phyloP scores from a whole-genome alignment of 2,329 filamentous ascomycete genomes.

The Ophiobolus disseminans region DNA sequence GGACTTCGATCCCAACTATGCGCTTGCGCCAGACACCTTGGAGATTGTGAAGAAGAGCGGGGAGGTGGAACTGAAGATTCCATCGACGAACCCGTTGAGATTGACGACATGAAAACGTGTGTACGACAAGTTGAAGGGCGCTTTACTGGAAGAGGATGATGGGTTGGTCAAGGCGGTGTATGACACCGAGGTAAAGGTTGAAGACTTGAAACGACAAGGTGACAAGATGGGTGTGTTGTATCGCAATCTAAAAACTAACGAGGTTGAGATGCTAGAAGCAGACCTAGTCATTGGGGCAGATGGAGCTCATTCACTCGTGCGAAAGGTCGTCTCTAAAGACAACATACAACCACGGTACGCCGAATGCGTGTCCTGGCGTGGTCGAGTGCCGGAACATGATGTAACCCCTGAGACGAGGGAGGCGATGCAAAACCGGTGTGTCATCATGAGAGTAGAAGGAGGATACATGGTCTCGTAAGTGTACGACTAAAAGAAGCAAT shows the following conservation, averaged over 20 bases:
- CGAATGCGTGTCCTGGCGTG: conserved; percentile 14
- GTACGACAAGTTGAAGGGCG: conserved; percentile 4
- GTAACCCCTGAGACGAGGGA: conserved; percentile 7
- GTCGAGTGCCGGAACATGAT: conserved; percentile 4
- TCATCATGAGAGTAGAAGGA: conserved; percentile 4
- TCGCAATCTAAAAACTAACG: not conserved
- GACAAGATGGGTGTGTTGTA: not conserved
- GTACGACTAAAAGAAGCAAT: not conserved
- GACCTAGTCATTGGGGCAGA: conserved; percentile 16
- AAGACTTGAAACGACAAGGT: not conserved
- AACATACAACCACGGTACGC: conserved; percentile 6
- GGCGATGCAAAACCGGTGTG: not conserved
- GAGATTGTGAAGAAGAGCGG: conserved; percentile 1
- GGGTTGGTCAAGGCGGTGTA: not conserved
- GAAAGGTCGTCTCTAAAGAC: conserved; percentile 1
- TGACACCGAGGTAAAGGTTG: not conserved
- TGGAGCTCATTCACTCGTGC: conserved; percentile 9
- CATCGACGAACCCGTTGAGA: not conserved
- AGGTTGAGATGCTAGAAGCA: not conserved
- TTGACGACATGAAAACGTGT: conserved; percentile 7
- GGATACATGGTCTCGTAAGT: conserved; percentile 6
- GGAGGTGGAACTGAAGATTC: not conserved
- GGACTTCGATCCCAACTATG: not conserved
- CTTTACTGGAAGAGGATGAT: not conserved
- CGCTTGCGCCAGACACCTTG: not conserved